Base-by-base conservation (phyloP, 176 grass and related monocot genomes). In the Typha latifolia region DNA sequence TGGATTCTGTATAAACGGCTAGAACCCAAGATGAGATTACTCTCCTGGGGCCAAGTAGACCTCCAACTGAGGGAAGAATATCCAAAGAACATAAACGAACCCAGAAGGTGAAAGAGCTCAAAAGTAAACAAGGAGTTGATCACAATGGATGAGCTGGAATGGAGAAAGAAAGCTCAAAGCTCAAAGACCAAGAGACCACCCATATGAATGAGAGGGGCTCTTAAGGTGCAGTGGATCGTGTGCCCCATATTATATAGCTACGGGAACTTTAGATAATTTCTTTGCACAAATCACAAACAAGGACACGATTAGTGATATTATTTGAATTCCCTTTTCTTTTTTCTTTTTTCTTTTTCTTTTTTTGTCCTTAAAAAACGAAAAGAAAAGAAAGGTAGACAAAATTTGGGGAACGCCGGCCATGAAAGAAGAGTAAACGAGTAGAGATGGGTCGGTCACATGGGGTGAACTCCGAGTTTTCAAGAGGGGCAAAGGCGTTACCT, bases 401-500 rank as follows among this genome's bases (percentile, higher is more conserved):
- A 20, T 21, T 57, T 18, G 19, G 15, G n/a, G 52, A 21, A 20
- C 3, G 15, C n/a, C 53, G 12, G 51, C 13, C 13, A 14, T 52
- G 13, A 53, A 53, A 16, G 51, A 21, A 18, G 52, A 57, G 52
- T 18, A 53, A 16, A 53, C 6, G 51, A 20, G 52, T 16, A 59
- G 53, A 19, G 53, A 19, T 11, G 14, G 16, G 18, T 12, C 27
- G 8, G 53, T 59, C 53, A 22, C 53, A 14, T 69, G 47, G 50
- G 50, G 50, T 47, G 48, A 47, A 49, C 14, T 3, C 22, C 15
- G 21, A 51, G 14, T 14, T 50, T 2, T 14, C 5, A 51, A 19
- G 20, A 51, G 15, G 2, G 12, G 22, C 52, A 57, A 9, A 57
- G 24, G 73, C 64, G 63, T 76, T 59, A 76, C 34, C 31, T 67